Evolutionary conservation across 352 stramenopile species (phyloP), one percentile per base, ranked within the genome.

Genomic region (Labyrinthula sp.): DNA sequence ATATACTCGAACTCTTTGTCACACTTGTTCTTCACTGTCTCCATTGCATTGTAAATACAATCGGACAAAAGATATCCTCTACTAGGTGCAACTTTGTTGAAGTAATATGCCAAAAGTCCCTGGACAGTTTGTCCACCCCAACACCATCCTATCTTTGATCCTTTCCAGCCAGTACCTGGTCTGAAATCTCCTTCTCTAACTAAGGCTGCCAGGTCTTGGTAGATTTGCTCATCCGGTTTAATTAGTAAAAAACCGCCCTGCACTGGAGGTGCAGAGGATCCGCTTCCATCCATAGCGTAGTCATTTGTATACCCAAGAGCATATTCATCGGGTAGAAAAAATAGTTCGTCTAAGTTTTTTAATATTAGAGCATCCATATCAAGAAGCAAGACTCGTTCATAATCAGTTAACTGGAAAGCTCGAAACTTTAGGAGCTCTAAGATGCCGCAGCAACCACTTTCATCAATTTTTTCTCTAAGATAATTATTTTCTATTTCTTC

Each of bases 121-220:
- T 77, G 68, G 38, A 72, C 68, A 1, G 68, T 69, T 66, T 72
- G 73, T 12, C 65, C 64, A 30, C 68, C 67, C n/a, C 61, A 66
- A 34, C 50, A 62, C 63, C 58, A 43, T 59, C 68, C 68, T 38
- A 71, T 71, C 22, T 62, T 47, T 25, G 61, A 47, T 9, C 57
- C 60, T 24, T 47, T 62, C 68, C 68, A 77, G 27, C 66, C 68
- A 27, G 48, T 60, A 14, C 37, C 33, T 0, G 57, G 31, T 3
- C 30, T 52, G 34, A 70, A 77, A 38, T 77, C 65, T 30, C 62
- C 66, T 27, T 69, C 52, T 27, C 57, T 55, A 28, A 74, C 71
- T 22, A 71, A 60, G 0, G 64, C 40, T 8, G 72, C 26, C 39
- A 71, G 69, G 21, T 50, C n/a, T 22, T 71, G 30, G 47, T 71